Conservation (phyloP, 345 rosid species). For the Citrus hindsii region DNA sequence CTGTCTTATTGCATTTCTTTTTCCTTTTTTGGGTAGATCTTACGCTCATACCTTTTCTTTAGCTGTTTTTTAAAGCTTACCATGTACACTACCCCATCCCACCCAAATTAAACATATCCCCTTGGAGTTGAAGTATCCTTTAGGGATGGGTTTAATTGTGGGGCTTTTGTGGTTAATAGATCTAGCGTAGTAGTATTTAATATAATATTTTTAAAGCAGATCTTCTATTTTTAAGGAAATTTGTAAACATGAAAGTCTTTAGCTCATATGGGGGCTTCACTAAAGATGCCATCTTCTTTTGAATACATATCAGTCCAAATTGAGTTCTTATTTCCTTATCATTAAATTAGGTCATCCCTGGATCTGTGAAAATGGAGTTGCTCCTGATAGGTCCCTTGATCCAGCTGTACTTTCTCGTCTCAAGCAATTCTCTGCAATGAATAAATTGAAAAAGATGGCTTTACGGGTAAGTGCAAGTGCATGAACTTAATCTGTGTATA, state of each 20-base stretch:
- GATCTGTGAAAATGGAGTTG: slow-evolving; percentile 98
- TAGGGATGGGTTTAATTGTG: neutral
- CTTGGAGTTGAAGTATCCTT: no score
- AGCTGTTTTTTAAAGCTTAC: no score
- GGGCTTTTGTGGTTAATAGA: neutral
- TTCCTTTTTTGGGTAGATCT: neutral
- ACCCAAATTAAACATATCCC: no score
- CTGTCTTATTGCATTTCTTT: neutral
- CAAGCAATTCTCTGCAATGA: slow-evolving; percentile 97
- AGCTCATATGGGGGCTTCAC: neutral
- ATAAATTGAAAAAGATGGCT: slow-evolving; percentile 98
- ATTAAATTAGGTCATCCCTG: slow-evolving; percentile 82
- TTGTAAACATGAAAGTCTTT: neutral
- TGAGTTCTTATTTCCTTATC: neutral
- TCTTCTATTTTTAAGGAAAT: neutral
- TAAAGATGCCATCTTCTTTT: neutral
- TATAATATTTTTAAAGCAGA: neutral
- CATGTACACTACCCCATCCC: no score
- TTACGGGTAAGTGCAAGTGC: slow-evolving; percentile 61
- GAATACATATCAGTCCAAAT: neutral
- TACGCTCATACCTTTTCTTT: no score
- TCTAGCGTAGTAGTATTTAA: no score
- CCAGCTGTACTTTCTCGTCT: slow-evolving; percentile 97
- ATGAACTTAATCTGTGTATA: neutral
- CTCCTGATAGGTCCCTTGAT: slow-evolving; percentile 90